Evolutionary conservation across 2,329 filamentous ascomycete genomes (phyloP).

Genomic region (Didymosphaeria variabile): DNA sequence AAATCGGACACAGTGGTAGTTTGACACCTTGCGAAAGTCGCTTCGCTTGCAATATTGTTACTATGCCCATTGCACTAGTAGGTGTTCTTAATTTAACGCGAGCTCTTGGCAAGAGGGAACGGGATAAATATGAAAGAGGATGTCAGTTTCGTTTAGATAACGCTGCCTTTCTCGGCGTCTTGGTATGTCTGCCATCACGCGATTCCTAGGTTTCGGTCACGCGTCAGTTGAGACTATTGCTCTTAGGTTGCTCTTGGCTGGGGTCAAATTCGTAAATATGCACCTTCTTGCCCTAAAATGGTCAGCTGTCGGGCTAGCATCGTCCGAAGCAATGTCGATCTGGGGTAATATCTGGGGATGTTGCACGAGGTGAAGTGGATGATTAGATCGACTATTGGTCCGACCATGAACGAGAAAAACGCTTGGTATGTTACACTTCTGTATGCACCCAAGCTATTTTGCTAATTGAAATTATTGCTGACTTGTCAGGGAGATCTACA

Average conservation of each 20-base stretch:
- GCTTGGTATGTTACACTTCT: constrained; percentile 1
- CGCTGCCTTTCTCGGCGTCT: not conserved
- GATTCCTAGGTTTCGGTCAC: not conserved
- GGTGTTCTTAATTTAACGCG: not conserved
- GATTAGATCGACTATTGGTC: not conserved
- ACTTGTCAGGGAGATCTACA: not conserved
- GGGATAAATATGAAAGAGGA: not conserved
- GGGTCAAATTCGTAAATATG: not conserved
- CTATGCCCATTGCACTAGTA: not conserved
- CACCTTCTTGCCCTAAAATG: not conserved
- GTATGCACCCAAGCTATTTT: not conserved
- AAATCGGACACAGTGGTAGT: not conserved
- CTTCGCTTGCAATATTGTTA: not conserved
- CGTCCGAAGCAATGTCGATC: not conserved
- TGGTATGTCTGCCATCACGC: not conserved
- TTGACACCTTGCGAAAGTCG: not conserved
- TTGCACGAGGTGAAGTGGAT: too few species aligned
- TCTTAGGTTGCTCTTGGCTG: not conserved
- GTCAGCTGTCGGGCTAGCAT: not conserved
- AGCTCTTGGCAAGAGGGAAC: not conserved
- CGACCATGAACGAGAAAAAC: not conserved
- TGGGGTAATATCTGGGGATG: constrained; percentile 1
- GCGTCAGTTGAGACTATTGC: not conserved
- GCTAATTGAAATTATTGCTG: not conserved
- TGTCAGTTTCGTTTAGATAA: not conserved